Evolutionary conservation across 352 stramenopile species (phyloP).

Genomic region (Pythium grandisporangium): DNA sequence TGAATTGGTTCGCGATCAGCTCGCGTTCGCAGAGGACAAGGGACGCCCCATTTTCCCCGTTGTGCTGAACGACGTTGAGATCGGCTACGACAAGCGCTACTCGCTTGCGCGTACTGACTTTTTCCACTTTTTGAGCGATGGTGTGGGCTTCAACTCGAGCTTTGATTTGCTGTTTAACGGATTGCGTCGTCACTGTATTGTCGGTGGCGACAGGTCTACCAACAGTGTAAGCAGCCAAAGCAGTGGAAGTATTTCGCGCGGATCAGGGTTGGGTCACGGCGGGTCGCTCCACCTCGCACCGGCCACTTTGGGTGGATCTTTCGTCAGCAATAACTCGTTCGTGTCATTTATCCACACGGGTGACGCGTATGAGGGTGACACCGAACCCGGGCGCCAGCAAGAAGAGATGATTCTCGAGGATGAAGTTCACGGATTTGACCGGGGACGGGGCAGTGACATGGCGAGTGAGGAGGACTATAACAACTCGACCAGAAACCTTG

Average conservation of each 20-base stretch:
- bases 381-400: too few relatives aligned
- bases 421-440: too few relatives aligned
- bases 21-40: conserved; percentile 82
- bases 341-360: conserved; percentile 12
- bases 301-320: conserved; percentile 6
- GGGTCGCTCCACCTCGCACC: background rate
- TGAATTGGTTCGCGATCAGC: conserved; percentile 71
- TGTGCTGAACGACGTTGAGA: conserved; percentile 63
- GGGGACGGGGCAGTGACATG: too few relatives aligned
- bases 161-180: conserved; percentile 36
- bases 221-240: conserved; percentile 5
- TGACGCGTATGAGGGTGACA: too few relatives aligned
- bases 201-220: background rate
- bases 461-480: conserved; percentile 1
- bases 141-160: conserved; percentile 62
- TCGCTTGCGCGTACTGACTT: conserved; percentile 71
- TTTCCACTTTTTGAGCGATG: conserved; percentile 70
- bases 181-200: conserved; percentile 24
- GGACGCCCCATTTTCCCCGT: conserved; percentile 72
- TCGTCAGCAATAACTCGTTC: conserved; percentile 16
- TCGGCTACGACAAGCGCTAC: conserved; percentile 73
- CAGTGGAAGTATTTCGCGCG: conserved; percentile 3
- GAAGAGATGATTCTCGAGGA: too few relatives aligned
- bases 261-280: background rate
- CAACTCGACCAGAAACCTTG: conserved; percentile 26